Evolutionary conservation across 73 alveolate species (phyloP).

Genomic region (Tetrahymena thermophila): DNA sequence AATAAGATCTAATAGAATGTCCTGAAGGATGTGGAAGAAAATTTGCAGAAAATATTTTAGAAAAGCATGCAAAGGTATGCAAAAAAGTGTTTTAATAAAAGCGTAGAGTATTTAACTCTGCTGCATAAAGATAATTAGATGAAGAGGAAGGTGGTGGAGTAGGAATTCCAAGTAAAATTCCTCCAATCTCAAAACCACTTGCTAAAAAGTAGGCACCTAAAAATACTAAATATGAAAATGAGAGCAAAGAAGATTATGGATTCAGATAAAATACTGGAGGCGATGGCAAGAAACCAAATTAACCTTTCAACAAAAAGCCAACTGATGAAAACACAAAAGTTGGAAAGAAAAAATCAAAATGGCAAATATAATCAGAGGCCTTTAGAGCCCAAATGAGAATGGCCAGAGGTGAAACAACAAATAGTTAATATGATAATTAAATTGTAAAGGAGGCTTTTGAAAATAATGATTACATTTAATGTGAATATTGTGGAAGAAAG

Average conservation of each 20-base stretch:
- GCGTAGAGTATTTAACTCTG: slow-evolving; percentile 2
- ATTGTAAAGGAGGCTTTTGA: background rate
- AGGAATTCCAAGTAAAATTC: background rate
- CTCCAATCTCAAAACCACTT: background rate
- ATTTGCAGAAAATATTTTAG: slow-evolving; percentile 67
- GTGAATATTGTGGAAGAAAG: background rate
- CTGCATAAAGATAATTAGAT: background rate
- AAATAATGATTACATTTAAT: background rate
- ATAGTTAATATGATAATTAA: background rate
- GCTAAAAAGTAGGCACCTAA: background rate
- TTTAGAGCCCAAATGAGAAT: slow-evolving; percentile 45
- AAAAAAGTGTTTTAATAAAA: slow-evolving; percentile 47
- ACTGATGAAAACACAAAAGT: background rate
- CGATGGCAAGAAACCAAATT: background rate
- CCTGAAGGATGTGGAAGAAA: slow-evolving; percentile 57
- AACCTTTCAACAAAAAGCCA: background rate
- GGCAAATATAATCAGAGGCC: slow-evolving; percentile 51
- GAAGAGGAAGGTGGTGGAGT: background rate
- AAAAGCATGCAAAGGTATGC: slow-evolving; percentile 69
- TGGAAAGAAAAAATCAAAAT: slow-evolving; percentile 13
- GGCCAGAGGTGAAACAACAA: slow-evolving; percentile 37
- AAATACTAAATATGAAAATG: background rate
- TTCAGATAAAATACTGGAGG: background rate
- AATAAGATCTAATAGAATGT: slow-evolving; percentile 19
- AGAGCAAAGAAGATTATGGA: background rate